Evolutionary conservation across 495 filamentous ascomycete species (phyloP), one percentile per base, ranked within the genome.

Genomic region (Oidiodendron maius): DNA sequence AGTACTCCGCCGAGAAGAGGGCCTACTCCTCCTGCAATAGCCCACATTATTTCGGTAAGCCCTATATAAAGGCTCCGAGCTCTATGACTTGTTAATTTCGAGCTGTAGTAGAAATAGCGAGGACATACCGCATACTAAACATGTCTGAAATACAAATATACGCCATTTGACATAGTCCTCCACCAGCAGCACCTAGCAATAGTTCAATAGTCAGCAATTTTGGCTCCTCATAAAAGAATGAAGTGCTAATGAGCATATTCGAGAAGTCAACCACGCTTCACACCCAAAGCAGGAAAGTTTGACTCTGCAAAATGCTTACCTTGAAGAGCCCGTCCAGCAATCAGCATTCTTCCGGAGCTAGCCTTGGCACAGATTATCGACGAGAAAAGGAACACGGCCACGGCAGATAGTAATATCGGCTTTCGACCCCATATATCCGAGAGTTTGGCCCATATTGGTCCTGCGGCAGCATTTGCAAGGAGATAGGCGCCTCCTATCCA

Each of bases 381-480:
- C 15, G 77, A 81, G 16, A 53, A 58, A 53, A 65, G 53, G 45
- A 90, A 78, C 66, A 90, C 82, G 28, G 79, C 57, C 15, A 80
- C 61, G 24, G 85, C 82, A 13, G 76, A 44, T 15, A 93, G 64
- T 25, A 91, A 68, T 32, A 86, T 79, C 3, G 72, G 75, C 58
- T 90, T 93, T 23, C 87, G 76, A 10, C 87, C 87, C 71, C 78
- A 91, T 48, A 93, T 89, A 57, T 91, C 87, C 23, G 64, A 67
- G 21, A 69, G 58, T 53, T 71, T 72, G 21, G 64, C 68, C 66
- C 69, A 74, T 36, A 69, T 64, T 3, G 70, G 68, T 4, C 62
- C 46, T 20, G 64, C 61, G 17, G 70, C 70, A 39, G 67, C 65
- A 39, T 60, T 70, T 22, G 67, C 63, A 1, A 74, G 62, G 11